Evolutionary conservation across 805 yeast genomes (phyloP), one percentile per base, ranked within the genome.

Genomic region (Yarrowia sp.): DNA sequence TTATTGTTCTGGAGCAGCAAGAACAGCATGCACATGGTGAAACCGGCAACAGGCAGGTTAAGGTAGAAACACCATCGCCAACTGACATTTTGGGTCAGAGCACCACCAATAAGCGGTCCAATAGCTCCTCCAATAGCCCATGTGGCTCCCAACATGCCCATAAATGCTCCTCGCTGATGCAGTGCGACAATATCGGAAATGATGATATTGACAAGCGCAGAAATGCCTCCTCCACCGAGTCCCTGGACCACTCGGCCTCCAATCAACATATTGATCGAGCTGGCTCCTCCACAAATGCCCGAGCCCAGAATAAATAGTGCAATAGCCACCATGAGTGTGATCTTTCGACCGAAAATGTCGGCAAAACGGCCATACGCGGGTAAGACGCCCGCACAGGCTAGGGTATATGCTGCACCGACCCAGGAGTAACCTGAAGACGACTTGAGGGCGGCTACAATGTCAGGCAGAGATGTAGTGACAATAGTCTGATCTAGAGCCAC

Each of bases 201-300:
- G 40, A 88, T 85, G 39, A 87, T 83, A 68, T 82, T 78, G 9
- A 81, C 82, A 75, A 85, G 77, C 0, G 86, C 78, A 71, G 84
- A 86, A 44, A 87, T 81, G 33, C 88, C 88, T 44, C 89, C 87
- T 14, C 87, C 90, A n/a, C 92, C 92, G 42, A 86, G 73, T 63
- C 92, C 92, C 67, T 86, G 86, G 14, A 88, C 76, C 9, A 85
- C 86, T 74, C 92, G 78, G 0, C 90, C 91, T 3, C 85, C 90
- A 69, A 88, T 87, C 50, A 88, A 76, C 83, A 84, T 83, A 71
- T 82, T 79, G 86, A 88, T 87, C 24, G 50, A 61, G 34, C 30
- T 64, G 46, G 70, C 58, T 24, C 71, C 70, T 0, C 87, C 92
- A 61, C 82, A 78, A 8, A 82, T 64, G 7, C 80, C 71, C 66